Percentiles rank a stretch among this genome's conserved stretches.
phyloP scores from a whole-genome alignment of 352 stramenopile genomes.

The Globisporangium echinulatum region DNA sequence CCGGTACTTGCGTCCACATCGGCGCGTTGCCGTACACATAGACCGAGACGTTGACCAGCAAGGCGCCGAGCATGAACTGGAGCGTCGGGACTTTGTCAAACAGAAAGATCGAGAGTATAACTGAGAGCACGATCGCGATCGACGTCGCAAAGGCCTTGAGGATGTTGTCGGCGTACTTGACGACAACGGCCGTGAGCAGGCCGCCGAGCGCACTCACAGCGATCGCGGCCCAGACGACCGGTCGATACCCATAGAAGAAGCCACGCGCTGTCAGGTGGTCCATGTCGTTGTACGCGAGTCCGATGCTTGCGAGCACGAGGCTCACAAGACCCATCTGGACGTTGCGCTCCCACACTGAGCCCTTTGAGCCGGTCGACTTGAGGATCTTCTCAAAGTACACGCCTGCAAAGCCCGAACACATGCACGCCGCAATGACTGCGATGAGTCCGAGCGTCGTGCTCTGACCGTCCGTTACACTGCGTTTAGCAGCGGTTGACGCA shows the following conservation, averaged over 20 bases:
- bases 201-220: conserved; percentile 61
- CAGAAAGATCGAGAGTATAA: conserved; percentile 79
- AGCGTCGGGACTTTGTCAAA: conserved; percentile 77
- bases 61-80: conserved; percentile 64
- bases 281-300: conserved; percentile 59
- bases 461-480: conserved; percentile 15
- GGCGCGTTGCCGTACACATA: conserved; percentile 71
- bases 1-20: conserved; percentile 21
- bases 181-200: conserved; percentile 73
- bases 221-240: conserved; percentile 72
- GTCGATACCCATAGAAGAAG: conserved; percentile 83
- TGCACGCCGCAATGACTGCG: conserved; percentile 60
- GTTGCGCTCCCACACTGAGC: conserved; percentile 78
- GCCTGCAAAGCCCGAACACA: conserved; percentile 78
- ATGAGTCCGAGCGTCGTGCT: conserved; percentile 64
- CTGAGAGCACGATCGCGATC: conserved; percentile 74
- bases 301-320: conserved; percentile 45
- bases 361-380: conserved; percentile 52
- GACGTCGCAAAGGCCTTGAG: conserved; percentile 84
- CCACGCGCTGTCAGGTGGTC: conserved; percentile 39
- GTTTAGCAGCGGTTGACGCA: conserved; percentile 6
- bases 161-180: conserved; percentile 87
- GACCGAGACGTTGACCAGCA: conserved; percentile 77
- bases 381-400: conserved; percentile 88
- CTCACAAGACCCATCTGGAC: conserved; percentile 79